Percentiles rank a stretch among this genome's conserved stretches.
Evolutionary conservation across 2,329 filamentous ascomycete species (phyloP).

Genomic region (Exophiala sideris): DNA sequence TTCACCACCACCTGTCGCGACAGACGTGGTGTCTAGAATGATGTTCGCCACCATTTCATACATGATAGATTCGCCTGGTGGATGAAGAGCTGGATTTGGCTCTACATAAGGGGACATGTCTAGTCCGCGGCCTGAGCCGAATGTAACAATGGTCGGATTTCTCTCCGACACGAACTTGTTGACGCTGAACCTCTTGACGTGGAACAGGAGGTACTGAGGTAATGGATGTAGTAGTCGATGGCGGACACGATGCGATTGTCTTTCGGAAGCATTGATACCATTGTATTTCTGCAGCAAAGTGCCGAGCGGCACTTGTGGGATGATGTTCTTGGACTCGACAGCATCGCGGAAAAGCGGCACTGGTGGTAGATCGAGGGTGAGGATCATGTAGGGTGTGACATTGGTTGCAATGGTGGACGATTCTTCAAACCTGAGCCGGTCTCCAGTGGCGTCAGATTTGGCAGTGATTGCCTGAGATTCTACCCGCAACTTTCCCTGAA

Average conservation of each 20-base stretch:
- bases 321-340: conserved; percentile 82
- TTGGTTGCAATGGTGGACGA: conserved; percentile 76
- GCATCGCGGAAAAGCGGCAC: conserved; percentile 96
- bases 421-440: conserved; percentile 89
- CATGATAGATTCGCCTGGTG: conserved; percentile 76
- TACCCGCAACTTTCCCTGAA: conserved; percentile 87
- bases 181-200: conserved; percentile 93
- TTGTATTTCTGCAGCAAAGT: conserved; percentile 90
- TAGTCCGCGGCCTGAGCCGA: conserved; percentile 75
- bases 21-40: conserved; percentile 49
- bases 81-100: conserved; percentile 69
- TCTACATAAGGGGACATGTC: conserved; percentile 91
- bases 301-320: conserved; percentile 72
- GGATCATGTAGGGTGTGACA: conserved; percentile 76
- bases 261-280: conserved; percentile 80
- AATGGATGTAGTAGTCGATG: conserved; percentile 88
- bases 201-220: conserved; percentile 85
- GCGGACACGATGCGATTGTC: conserved; percentile 79
- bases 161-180: conserved; percentile 97
- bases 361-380: conserved; percentile 87
- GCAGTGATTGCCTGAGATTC: conserved; percentile 93
- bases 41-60: conserved; percentile 97
- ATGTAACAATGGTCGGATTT: conserved; percentile 97
- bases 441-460: conserved; percentile 73
- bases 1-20: conserved; percentile 58